These are phyloP conservation scores for Phialocephala subalpina DNA, from an alignment of 2,329 filamentous ascomycete species.

Conservation along the genomic window DNA sequence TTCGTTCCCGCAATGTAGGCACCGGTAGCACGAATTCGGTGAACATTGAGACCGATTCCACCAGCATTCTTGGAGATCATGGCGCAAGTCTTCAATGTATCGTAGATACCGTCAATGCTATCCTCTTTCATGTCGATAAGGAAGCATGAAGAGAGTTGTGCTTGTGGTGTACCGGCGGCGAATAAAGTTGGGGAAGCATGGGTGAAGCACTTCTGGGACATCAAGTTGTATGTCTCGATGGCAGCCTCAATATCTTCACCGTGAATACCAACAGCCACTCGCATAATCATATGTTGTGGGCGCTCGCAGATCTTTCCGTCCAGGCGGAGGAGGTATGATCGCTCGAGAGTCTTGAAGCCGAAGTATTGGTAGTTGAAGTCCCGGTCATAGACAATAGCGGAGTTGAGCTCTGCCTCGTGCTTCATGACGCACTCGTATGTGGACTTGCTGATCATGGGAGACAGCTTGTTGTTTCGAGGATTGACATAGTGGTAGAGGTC, in stretches of 20 bases:
- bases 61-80: conserved; percentile 99
- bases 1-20: conserved; percentile 99
- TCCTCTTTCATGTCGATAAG: conserved; percentile 99
- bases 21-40: conserved; percentile 95
- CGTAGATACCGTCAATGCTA: conserved; percentile 99
- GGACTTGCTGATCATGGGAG: conserved; percentile 93
- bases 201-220: conserved; percentile 99
- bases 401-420: conserved; percentile 97
- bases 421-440: conserved; percentile 95
- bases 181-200: conserved; percentile 98
- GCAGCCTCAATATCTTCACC: conserved; percentile 93
- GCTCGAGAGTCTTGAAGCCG: conserved; percentile 98
- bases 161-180: conserved; percentile 94
- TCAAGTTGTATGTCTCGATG: conserved; percentile 97
- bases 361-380: conserved; percentile 99
- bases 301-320: conserved; percentile 96
- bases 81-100: conserved; percentile 98
- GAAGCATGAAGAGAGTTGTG: conserved; percentile 98
- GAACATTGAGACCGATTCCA: conserved; percentile 95
- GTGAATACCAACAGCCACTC: conserved; percentile 96
- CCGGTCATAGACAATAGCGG: conserved; percentile 97
- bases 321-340: conserved; percentile 95
- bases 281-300: conserved; percentile 99
- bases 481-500: conserved; percentile 97
- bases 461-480: conserved; percentile 82